Evolutionary conservation across 257 asterid genomes (phyloP), one percentile per base, ranked within the genome.

Genomic region (Solanum sejunctum): DNA sequence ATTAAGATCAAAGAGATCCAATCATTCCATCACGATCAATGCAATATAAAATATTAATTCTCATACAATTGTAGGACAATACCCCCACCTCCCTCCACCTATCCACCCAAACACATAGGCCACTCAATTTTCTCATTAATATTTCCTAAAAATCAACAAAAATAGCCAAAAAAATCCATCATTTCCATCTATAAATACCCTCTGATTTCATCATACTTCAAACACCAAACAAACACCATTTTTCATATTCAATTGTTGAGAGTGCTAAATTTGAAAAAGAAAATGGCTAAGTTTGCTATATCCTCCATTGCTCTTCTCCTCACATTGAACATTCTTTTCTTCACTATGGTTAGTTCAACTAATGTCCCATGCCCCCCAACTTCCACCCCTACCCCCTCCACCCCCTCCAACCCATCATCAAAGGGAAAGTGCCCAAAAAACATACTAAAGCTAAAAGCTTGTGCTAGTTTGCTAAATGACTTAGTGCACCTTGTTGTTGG

Each of bases 271-370:
- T 17, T 7, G 11, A 1, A 18, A 36, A 36, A 47, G 51, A 18
- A 49, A 49, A 83, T 83, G 85, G 85, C 80, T 32, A 83, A 66
- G 85, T 36, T 70, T 75, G 80, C 26, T 8, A 10, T 17, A 49
- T 4, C 84, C 21, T 72, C 86, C 32, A 13, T 71, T 63, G 83
- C 84, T 39, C 86, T 85, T 83, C 67, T 87, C 64, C 75, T 85
- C 85, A 78, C 86, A n/a, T 67, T 85, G 13, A 85, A 83, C 89
- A 78, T 87, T 49, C 49, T 87, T 41, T 85, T 87, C 85, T 84
- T 87, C 83, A 85, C 89, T 60, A 63, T 84, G 66, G 89, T 85
- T 67, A 85, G 86, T 52, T 85, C 86, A n/a, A 87, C 77, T 47
- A 0, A 64, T 43, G 82, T 86, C 45, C 82, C 88, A 77, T 83